phyloP scores from a whole-genome alignment of 495 filamentous ascomycete species.

The Pseudomonodictys pantanalensis region DNA sequence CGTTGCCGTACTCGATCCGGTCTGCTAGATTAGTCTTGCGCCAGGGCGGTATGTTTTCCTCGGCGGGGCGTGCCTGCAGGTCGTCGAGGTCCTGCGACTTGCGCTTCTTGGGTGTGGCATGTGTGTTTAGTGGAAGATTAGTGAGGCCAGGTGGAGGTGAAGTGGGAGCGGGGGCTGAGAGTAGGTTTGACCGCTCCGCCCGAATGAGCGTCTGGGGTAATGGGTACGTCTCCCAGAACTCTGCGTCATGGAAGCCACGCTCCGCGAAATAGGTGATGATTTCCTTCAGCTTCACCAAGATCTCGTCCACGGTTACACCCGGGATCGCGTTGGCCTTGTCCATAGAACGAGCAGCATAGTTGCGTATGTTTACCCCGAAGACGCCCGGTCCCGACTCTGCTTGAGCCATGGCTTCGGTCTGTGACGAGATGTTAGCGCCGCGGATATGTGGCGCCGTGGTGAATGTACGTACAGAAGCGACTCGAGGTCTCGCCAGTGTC shows the following conservation, averaged over 20 bases:
- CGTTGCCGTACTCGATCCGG: conserved; percentile 61
- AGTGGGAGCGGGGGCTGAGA: background rate
- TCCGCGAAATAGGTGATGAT: conserved; percentile 80
- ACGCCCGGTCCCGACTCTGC: conserved; percentile 55
- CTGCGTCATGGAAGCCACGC: conserved; percentile 59
- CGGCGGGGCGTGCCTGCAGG: background rate
- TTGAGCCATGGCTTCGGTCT: conserved; percentile 30
- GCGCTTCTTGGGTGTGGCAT: conserved; percentile 65
- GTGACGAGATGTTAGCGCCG: background rate
- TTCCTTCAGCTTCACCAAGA: conserved; percentile 79
- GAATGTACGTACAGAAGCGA: background rate
- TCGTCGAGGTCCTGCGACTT: conserved; percentile 61
- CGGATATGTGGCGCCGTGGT: conserved; percentile 1
- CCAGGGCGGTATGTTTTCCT: conserved; percentile 62
- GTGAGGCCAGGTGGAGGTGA: conserved; percentile 4
- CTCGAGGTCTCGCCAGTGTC: conserved; percentile 37
- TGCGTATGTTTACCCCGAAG: conserved; percentile 72
- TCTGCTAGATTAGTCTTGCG: conserved; percentile 76
- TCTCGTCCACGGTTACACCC: conserved; percentile 63
- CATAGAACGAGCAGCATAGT: conserved; percentile 83
- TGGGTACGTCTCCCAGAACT: conserved; percentile 79
- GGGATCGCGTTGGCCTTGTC: conserved; percentile 63
- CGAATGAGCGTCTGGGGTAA: conserved; percentile 86
- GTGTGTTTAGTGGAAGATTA: conserved; percentile 14
- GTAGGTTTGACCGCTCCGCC: conserved; percentile 49